Conservation (phyloP, 2,329 filamentous ascomycete species). For the Cytospora paraplurivora region DNA sequence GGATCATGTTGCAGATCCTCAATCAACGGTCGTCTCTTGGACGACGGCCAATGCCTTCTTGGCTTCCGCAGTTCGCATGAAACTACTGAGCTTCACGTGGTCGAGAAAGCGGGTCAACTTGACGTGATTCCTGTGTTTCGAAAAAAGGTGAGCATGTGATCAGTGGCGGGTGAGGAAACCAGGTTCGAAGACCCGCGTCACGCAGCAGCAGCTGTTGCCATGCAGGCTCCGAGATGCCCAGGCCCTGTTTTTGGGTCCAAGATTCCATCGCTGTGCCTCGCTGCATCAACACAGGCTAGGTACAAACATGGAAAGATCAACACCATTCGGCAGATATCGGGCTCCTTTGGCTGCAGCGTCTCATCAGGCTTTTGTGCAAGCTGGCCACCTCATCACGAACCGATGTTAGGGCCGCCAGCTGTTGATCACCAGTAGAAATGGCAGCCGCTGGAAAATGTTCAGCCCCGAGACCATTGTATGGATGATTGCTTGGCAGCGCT, state of each 20-base stretch:
- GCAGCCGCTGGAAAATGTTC: background rate
- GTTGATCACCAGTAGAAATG: background rate
- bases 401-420: background rate
- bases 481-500: background rate
- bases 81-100: constrained; percentile 11
- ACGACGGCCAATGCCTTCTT: background rate
- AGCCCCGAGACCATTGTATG: background rate
- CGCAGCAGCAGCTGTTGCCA: background rate
- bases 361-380: constrained; percentile 1
- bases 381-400: background rate
- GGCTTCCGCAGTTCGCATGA: background rate
- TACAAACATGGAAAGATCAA: background rate
- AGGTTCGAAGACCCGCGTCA: background rate
- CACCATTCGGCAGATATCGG: constrained; percentile 3
- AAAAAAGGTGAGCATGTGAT: constrained; percentile 8
- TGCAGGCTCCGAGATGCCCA: too few species aligned
- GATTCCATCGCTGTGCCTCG: background rate
- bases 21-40: background rate
- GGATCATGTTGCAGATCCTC: background rate
- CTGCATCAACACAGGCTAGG: background rate
- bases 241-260: background rate
- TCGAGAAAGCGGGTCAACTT: constrained; percentile 1
- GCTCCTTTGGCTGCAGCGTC: background rate
- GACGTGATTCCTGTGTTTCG: constrained; percentile 8
- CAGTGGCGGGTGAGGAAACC: background rate